A percentile compares a stretch with the other conserved stretches of the same genome.
These are phyloP conservation scores for Lycium barbarum DNA, from an alignment of 257 asterid species.

Conservation along the genomic window DNA sequence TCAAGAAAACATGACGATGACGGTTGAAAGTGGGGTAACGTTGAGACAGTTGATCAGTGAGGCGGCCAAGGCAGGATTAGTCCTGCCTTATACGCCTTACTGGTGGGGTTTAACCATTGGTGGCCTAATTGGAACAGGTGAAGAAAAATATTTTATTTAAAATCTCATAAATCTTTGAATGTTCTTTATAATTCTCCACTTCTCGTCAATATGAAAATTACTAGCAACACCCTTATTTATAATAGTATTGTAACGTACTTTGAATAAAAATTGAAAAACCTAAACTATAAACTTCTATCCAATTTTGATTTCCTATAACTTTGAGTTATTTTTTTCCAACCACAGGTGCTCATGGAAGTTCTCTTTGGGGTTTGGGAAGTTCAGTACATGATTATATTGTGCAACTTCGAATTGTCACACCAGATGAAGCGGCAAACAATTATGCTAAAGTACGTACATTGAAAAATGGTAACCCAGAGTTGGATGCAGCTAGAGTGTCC, in stretches of 20 bases:
- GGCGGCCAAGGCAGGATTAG: conserved; percentile 35
- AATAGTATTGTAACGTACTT: no score
- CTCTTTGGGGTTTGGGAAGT: conserved; percentile 41
- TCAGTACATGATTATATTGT: conserved; percentile 41
- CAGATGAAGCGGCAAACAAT: conserved; percentile 27
- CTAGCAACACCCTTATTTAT: no score
- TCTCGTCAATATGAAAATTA: no score
- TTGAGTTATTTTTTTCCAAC: no score
- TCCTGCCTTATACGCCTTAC: conserved; percentile 40
- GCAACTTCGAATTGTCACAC: conserved; percentile 37
- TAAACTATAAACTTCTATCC: no score
- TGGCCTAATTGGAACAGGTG: conserved; percentile 31
- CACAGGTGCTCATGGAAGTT: conserved; percentile 46
- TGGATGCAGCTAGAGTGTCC: conserved; percentile 45
- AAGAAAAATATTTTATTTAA: no score
- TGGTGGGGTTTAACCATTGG: conserved; percentile 50
- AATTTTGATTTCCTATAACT: no score
- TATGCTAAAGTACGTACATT: conserved; percentile 36
- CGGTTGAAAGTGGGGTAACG: conserved; percentile 37
- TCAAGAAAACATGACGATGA: conserved; percentile 30
- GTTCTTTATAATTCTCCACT: no score
- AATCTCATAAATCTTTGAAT: no score
- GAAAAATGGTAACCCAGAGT: conserved; percentile 30
- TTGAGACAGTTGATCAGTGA: conserved; percentile 34
- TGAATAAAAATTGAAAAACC: no score